Conservation (phyloP, 2,329 filamentous ascomycete genomes). For the Hysterium pulicare region DNA sequence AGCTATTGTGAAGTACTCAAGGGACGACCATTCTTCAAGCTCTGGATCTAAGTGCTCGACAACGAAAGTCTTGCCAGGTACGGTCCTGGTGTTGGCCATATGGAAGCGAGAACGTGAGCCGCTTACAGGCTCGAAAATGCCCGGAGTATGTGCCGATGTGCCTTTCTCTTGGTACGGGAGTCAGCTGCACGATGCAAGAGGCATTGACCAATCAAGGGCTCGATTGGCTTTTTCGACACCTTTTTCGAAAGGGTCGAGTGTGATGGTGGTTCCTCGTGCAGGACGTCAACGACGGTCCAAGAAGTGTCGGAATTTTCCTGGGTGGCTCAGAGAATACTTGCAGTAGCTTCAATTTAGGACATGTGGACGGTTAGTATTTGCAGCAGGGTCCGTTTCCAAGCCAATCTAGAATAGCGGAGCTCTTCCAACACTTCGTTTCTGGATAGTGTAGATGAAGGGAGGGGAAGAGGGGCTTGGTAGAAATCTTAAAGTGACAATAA, state of each 20-base stretch:
- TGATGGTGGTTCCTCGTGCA: constrained; percentile 8
- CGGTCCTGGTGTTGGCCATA: constrained; percentile 23
- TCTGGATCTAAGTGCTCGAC: constrained; percentile 97
- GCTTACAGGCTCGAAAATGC: background rate
- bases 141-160: constrained; percentile 15
- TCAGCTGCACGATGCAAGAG: constrained; percentile 14
- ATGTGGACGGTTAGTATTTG: constrained; percentile 17
- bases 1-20: constrained; percentile 89
- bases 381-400: constrained; percentile 9
- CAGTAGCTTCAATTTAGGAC: constrained; percentile 24
- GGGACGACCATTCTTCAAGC: constrained; percentile 86
- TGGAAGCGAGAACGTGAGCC: constrained; percentile 9
- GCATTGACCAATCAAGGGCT: constrained; percentile 22
- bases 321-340: constrained; percentile 19
- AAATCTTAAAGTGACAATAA: background rate
- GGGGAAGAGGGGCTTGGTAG: background rate
- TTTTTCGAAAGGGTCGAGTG: constrained; percentile 3
- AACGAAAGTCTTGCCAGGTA: constrained; percentile 70
- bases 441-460: constrained; percentile 1
- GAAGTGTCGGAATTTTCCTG: constrained; percentile 8
- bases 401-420: constrained; percentile 7
- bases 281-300: constrained; percentile 5
- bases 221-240: constrained; percentile 7
- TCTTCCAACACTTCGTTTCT: background rate
- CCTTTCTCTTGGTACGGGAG: constrained; percentile 16